Evolutionary conservation across 108 stramenopile genomes (phyloP), one percentile per base, ranked within the genome.

Genomic region (Skeletonema marinoi): DNA sequence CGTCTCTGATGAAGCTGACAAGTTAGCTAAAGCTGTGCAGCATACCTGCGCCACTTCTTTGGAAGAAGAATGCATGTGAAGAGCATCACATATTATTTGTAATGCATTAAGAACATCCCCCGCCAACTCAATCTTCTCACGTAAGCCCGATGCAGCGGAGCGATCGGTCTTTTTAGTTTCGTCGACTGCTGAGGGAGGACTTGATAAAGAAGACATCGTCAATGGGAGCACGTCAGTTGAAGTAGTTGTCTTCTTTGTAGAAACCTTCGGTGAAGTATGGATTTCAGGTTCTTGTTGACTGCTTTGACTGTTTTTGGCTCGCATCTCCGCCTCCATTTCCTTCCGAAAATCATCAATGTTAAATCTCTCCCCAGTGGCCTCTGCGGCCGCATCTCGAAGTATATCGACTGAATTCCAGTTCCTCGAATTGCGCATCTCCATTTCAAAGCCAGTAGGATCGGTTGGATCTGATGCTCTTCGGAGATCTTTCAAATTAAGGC

Each of bases 21-120:
- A 65, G 44, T 75, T 75, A 12, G 74, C 74, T 32, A 75, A 16
- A 12, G 74, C 66, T n/a, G 66, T 67, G 32, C 74, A 75, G 16
- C 48, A 46, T 32, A 39, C 66, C 3, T 21, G 36, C 3, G 12
- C 10, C n/a, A 75, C 56, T 17, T 66, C 65, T 48, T 60, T 65
- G 0, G 66, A 75, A 16, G 21, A 50, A 32, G 16, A 19, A 17
- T 64, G 59, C 16, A 41, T 42, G 59, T 60, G 29, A n/a, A 75
- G 54, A 13, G 50, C 50, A 29, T 75, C 46, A 7, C 66, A 66
- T 31, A 75, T 29, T 31, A 46, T 2, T 33, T 30, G 25, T 14
- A 65, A 19, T 12, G 48, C 38, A 36, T 35, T 0, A 3, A 59
- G 67, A 4, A 75, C 38, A 6, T 51, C 25, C 5, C 38, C 50